Conservation (phyloP, 1,284 basidiomycete genomes). For the Pyrrhoderma lamaoense region DNA sequence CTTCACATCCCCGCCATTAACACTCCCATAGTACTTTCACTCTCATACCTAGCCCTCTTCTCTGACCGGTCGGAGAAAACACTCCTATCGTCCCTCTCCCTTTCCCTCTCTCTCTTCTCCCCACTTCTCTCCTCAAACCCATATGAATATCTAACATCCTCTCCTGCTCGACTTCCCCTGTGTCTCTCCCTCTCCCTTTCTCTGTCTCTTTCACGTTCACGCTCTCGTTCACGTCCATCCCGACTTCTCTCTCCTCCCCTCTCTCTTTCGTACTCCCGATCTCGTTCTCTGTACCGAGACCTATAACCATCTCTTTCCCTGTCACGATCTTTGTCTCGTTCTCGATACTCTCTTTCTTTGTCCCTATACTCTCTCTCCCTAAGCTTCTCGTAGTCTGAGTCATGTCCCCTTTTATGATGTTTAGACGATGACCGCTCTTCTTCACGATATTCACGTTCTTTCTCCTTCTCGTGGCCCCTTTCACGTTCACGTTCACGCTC, state of each 20-base stretch:
- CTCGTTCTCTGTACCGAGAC: conserved; percentile 29
- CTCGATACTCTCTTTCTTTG: conserved; percentile 17
- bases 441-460: conserved; percentile 37
- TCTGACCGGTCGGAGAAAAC: conserved; percentile 36
- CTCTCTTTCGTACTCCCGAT: conserved; percentile 27
- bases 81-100: conserved; percentile 17
- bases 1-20: conserved; percentile 2
- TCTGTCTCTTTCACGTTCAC: conserved; percentile 28
- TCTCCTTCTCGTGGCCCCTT: conserved; percentile 36
- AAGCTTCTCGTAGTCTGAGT: conserved; percentile 17
- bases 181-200: conserved; percentile 36
- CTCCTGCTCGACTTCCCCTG: conserved; percentile 31
- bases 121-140: no score
- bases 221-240: conserved; percentile 23
- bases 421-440: conserved; percentile 23
- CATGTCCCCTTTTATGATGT: conserved; percentile 14
- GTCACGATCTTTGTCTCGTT: conserved; percentile 17
- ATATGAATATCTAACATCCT: no score
- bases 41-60: conserved; percentile 57
- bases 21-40: conserved; percentile 30
- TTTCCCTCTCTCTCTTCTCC: conserved; percentile 9
- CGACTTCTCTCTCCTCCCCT: conserved; percentile 24
- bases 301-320: conserved; percentile 34
- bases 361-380: conserved; percentile 24
- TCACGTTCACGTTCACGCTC: conserved; percentile 29